Base-by-base conservation (phyloP, 345 rosid species). In the Rhizophora mangle region DNA sequence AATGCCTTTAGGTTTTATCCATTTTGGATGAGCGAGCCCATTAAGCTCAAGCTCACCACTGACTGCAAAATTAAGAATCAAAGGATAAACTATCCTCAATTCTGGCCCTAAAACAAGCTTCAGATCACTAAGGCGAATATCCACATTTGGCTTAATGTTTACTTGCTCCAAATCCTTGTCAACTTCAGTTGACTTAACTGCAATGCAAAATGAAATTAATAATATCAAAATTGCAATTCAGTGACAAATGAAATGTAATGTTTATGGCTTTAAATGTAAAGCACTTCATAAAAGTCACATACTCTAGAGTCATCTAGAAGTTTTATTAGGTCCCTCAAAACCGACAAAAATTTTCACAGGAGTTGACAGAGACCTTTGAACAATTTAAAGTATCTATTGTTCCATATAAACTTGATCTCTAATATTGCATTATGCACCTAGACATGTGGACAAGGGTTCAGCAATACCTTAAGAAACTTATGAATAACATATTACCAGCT, bases 61-160 rank as follows among this genome's bases (percentile, higher is more conserved):
- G 73, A 91, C 87, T 55, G 96, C 97, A 74, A 91, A 91, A 79
- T 91, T 91, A 55, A 91, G 90, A 74, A 94, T 89, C 78, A 94
- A 83, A 77, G 97, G 98, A 83, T 91, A 94, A 47, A 89, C 86
- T 63, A 94, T 86, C 79, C 89, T 89, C 85, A 94, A 76, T 75
- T 91, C 97, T 67, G 96, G 98, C 74, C 98, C 98, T 70, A 94
- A 82, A 66, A 85, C 85, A 78, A 94, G 95, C 89, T 88, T 94
- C 83, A 94, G 81, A 81, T 91, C 96, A 67, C 85, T 88, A 54
- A 94, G 87, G 68, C 90, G 92, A 73, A 94, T 70, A 83, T 94
- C 98, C 69, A 91, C 76, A 59, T 84, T 85, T 29, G 99, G 99
- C 73, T 85, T 92, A 51, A 87, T 76, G 69, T 79, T 87, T 61